Percentiles rank a stretch among this genome's conserved stretches.
Conservation (phyloP, 2,329 filamentous ascomycete species). For the Cordyceps sp. region DNA sequence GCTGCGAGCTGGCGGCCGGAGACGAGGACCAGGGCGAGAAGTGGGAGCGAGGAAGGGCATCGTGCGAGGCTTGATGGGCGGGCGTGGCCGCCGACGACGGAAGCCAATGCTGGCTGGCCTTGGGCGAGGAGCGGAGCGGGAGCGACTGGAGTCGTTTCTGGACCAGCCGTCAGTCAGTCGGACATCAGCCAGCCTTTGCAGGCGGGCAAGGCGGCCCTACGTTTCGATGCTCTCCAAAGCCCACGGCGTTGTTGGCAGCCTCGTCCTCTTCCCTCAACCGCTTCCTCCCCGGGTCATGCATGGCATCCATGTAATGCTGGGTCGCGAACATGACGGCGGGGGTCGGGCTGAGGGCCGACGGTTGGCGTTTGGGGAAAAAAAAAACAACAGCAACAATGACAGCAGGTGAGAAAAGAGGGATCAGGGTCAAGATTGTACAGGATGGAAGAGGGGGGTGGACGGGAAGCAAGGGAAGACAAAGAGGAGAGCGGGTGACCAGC, state of each 20-base stretch:
- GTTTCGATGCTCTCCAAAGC: slow-evolving; percentile 33
- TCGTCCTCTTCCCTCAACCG: slow-evolving; percentile 29
- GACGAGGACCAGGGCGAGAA: slow-evolving; percentile 16
- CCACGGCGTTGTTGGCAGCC: slow-evolving; percentile 16
- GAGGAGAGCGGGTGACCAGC: no score
- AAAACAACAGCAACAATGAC: no score
- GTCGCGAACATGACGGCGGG: slow-evolving; percentile 18
- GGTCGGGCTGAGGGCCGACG: neutral
- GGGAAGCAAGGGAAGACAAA: no score
- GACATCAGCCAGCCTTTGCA: neutral
- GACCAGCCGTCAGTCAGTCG: neutral
- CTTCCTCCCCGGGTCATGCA: slow-evolving; percentile 23
- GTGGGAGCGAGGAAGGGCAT: slow-evolving; percentile 13
- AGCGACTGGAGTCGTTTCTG: slow-evolving; percentile 40
- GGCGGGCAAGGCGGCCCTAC: slow-evolving; percentile 24
- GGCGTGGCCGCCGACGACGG: slow-evolving; percentile 19
- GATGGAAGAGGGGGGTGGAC: neutral
- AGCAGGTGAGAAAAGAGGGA: no score
- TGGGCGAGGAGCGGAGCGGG: slow-evolving; percentile 29
- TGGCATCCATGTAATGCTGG: slow-evolving; percentile 14
- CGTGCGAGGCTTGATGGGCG: slow-evolving; percentile 22
- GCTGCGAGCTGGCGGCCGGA: slow-evolving; percentile 4
- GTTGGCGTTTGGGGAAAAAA: neutral
- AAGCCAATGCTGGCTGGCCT: slow-evolving; percentile 12
- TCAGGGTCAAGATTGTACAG: neutral